phyloP scores from a whole-genome alignment of 768 basidiomycete genomes.

The Serendipita vermifera region DNA sequence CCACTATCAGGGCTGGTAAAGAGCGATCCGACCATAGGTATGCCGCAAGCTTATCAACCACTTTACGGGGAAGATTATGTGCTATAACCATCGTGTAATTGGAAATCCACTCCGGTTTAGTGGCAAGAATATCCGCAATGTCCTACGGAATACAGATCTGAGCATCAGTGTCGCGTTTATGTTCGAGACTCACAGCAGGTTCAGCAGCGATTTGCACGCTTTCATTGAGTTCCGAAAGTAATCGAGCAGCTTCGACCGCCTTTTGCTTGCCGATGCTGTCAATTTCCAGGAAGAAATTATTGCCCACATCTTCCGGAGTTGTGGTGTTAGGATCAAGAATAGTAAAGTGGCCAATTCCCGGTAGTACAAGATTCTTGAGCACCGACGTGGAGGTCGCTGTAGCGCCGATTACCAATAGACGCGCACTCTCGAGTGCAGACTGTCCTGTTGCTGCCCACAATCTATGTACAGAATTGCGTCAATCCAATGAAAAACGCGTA shows the following conservation, averaged over 20 bases:
- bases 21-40: constrained; percentile 55
- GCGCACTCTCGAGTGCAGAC: constrained; percentile 69
- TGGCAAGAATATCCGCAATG: constrained; percentile 45
- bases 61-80: constrained; percentile 53
- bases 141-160: constrained; percentile 20
- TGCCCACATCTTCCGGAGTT: constrained; percentile 68
- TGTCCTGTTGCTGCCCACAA: constrained; percentile 94
- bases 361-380: constrained; percentile 93
- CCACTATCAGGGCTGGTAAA: constrained; percentile 56
- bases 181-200: constrained; percentile 26
- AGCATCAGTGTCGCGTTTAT: neutral
- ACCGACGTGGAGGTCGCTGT: constrained; percentile 78
- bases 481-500: neutral
- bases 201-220: constrained; percentile 62
- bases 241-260: constrained; percentile 63
- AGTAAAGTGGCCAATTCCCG: constrained; percentile 92
- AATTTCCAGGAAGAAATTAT: constrained; percentile 91
- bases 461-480: no score
- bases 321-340: constrained; percentile 58
- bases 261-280: constrained; percentile 69
- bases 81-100: constrained; percentile 72
- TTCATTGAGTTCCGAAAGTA: constrained; percentile 78
- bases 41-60: constrained; percentile 46
- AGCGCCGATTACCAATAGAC: constrained; percentile 66
- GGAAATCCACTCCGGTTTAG: constrained; percentile 39